Conservation (phyloP, 2,329 filamentous ascomycete species). For the Fusarium citri region DNA sequence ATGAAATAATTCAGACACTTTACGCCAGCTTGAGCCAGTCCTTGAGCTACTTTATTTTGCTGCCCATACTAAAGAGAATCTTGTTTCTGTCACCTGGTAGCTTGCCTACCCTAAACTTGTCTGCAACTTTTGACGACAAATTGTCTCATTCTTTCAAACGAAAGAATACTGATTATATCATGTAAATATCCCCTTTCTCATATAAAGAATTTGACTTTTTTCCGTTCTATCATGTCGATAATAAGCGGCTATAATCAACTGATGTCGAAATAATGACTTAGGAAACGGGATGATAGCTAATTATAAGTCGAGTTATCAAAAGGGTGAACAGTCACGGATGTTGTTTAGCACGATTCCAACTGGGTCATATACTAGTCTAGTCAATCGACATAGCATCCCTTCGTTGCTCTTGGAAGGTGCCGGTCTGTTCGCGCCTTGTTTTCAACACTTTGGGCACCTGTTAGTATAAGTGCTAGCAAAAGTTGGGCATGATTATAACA, state of each 20-base stretch:
- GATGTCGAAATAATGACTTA: neutral
- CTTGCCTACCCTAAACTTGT: constrained; percentile 2
- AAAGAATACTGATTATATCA: neutral
- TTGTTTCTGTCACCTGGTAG: fast-evolving
- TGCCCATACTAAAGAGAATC: neutral
- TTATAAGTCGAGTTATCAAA: neutral
- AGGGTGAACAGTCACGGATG: no score
- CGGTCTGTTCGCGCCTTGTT: neutral
- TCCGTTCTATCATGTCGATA: neutral
- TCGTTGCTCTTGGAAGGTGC: neutral
- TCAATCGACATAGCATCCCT: neutral
- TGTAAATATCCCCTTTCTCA: no score
- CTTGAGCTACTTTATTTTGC: neutral
- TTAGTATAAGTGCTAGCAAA: neutral
- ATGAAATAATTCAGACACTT: neutral
- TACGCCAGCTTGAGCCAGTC: neutral
- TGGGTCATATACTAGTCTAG: no score
- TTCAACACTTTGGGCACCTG: neutral
- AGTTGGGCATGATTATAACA: neutral
- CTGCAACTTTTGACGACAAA: neutral
- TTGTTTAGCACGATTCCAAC: no score
- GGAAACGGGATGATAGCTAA: neutral
- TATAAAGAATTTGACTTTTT: neutral
- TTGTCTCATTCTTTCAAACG: neutral
- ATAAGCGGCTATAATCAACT: neutral